Evolutionary conservation across 169 alveolate genomes (phyloP).

Genomic region (Plasmodium yoelii): DNA sequence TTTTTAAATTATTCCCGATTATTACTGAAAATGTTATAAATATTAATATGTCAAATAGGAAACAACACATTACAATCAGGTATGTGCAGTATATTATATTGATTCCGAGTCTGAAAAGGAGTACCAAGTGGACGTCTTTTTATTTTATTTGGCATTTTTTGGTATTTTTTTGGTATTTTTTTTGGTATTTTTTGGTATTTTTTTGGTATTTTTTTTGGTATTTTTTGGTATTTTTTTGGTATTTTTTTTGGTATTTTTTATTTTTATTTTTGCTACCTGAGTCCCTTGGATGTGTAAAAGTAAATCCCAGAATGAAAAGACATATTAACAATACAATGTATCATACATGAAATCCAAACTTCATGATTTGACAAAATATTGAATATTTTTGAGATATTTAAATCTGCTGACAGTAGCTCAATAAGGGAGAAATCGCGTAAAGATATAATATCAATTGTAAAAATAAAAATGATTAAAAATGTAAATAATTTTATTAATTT

Average conservation of each 20-base stretch:
- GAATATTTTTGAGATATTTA: constrained; percentile 1
- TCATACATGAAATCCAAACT: constrained; percentile 62
- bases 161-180: too few species aligned
- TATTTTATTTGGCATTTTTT: too few species aligned
- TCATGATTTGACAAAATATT: constrained; percentile 24
- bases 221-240: neutral
- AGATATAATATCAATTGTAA: constrained; percentile 16
- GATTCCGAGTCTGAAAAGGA: constrained; percentile 17
- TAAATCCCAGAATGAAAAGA: constrained; percentile 59
- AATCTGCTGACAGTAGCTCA: constrained; percentile 5
- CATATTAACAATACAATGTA: constrained; percentile 43
- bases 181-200: neutral
- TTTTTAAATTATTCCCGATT: constrained; percentile 36
- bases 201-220: too few species aligned
- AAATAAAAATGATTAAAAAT: constrained; percentile 17
- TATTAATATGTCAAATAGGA: constrained; percentile 31
- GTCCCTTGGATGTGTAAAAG: constrained; percentile 63
- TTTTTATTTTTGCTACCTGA: constrained; percentile 5
- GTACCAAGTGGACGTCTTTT: neutral
- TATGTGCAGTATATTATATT: constrained; percentile 21
- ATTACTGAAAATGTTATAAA: constrained; percentile 43
- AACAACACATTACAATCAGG: constrained; percentile 21
- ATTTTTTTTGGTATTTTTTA: neutral
- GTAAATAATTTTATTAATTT: constrained; percentile 20
- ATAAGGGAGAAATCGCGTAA: constrained; percentile 32